Base-by-base conservation (phyloP, 2,329 filamentous ascomycete genomes). In the Fusarium ambrosium region DNA sequence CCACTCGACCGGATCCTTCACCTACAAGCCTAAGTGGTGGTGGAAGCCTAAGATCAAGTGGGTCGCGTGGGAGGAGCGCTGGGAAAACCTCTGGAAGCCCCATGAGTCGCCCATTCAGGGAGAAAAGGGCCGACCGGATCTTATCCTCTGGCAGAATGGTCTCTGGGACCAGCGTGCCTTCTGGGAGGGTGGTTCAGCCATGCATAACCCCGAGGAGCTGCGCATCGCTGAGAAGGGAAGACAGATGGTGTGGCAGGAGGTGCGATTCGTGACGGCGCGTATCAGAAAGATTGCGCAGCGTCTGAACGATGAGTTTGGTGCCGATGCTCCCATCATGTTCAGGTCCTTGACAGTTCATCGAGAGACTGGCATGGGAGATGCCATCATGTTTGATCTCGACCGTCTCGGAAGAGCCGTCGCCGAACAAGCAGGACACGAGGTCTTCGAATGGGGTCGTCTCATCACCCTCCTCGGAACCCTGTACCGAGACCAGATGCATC, bases 71-170 rank as follows among this genome's bases (percentile, higher is more conserved):
- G 72, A 74, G 55, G 72, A 74, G 27, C 48, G 72, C 1, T 75
- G 70, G 68, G 56, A 74, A 5, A 71, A 63, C 6, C 51, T 69
- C 27, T 76, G 73, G 73, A 72, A 61, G 2, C 73, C 70, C 4
- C 70, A 70, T 1, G 34, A 75, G n/a, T 43, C 58, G 4, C 62
- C 70, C 0, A 72, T 75, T 1, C 68, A 74, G 4, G 73, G 73
- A 1, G 73, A 71, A 5, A 71, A 32, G 3, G 73, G 73, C 1
- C 64, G 43, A 0, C 73, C 73, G 0, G 73, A 76, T 24, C 24
- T 76, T 1, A 68, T 75, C 3, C 62, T 76, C 2, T 75, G 73
- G 73, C 73, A 76, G 60, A 75, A 74, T 0, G 73, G 73, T 4
- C 36, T 75, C 0, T 75, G 73, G 73, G 73, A 75, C 1, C 73